Conservation (phyloP, 495 filamentous ascomycete species). For the Neurospora sp. region DNA sequence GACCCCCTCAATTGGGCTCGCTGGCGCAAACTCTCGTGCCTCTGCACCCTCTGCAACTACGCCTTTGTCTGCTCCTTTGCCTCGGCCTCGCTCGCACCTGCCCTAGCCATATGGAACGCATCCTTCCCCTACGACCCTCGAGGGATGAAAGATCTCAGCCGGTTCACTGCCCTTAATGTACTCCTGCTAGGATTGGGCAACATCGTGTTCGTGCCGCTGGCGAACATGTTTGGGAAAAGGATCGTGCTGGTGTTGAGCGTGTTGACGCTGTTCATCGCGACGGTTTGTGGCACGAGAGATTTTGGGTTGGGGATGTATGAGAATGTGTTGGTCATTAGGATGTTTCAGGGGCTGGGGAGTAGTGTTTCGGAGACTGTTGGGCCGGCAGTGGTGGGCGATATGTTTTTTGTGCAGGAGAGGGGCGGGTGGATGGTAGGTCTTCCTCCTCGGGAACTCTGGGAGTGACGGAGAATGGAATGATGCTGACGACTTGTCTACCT, state of each 20-base stretch:
- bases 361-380: conserved; percentile 44
- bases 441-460: not conserved
- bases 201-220: conserved; percentile 45
- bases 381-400: conserved; percentile 43
- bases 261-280: conserved; percentile 33
- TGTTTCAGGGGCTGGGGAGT: conserved; percentile 44
- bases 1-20: conserved; percentile 24
- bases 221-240: conserved; percentile 46
- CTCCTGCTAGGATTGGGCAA: conserved; percentile 19
- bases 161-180: conserved; percentile 21
- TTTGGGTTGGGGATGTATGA: not conserved
- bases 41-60: conserved; percentile 14
- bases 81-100: conserved; percentile 17
- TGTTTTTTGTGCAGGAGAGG: conserved; percentile 43
- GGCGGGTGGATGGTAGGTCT: conserved; percentile 35
- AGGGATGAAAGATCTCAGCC: conserved; percentile 10
- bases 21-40: conserved; percentile 18
- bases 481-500: not conserved
- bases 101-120: conserved; percentile 18
- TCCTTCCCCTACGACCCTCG: conserved; percentile 12
- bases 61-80: conserved; percentile 21
- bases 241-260: conserved; percentile 42
- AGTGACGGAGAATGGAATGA: not conserved
- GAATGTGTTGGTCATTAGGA: conserved; percentile 34
- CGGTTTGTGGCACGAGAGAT: conserved; percentile 32